phyloP scores from a whole-genome alignment of 2,329 filamentous ascomycete species.

The Graphilbum sp. region DNA sequence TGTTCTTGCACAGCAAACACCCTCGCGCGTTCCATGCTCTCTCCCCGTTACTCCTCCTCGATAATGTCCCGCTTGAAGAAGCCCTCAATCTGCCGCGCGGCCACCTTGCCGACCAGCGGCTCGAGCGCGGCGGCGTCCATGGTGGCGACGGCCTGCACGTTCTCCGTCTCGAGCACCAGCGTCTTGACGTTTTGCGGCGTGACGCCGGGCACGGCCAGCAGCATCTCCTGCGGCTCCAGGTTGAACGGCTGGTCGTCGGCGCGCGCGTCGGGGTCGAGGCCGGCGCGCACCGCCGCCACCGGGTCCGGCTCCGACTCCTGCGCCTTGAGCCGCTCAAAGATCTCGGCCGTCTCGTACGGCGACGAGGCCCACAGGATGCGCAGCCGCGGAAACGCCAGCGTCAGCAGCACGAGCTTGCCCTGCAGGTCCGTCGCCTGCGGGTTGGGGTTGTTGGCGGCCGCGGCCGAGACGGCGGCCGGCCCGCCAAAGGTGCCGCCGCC shows the following conservation, averaged over 20 bases:
- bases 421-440: slow-evolving; percentile 54
- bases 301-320: slow-evolving; percentile 84
- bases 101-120: slow-evolving; percentile 59
- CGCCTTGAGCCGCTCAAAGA: slow-evolving; percentile 86
- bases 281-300: slow-evolving; percentile 66
- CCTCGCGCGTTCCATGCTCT: not conserved
- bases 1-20: not conserved
- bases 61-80: slow-evolving; percentile 62
- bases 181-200: slow-evolving; percentile 61
- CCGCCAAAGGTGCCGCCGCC: slow-evolving; percentile 26
- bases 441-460: slow-evolving; percentile 37
- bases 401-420: slow-evolving; percentile 80
- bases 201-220: slow-evolving; percentile 69
- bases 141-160: slow-evolving; percentile 70
- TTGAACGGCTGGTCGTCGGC: slow-evolving; percentile 59
- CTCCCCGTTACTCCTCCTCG: slow-evolving; percentile 25
- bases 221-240: slow-evolving; percentile 77
- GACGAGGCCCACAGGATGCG: slow-evolving; percentile 88
- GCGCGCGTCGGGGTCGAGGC: slow-evolving; percentile 48
- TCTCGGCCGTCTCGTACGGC: slow-evolving; percentile 92
- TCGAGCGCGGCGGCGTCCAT: slow-evolving; percentile 60
- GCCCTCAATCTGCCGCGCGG: slow-evolving; percentile 55
- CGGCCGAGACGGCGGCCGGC: slow-evolving; percentile 13
- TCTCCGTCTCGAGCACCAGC: slow-evolving; percentile 57
- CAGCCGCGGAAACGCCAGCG: slow-evolving; percentile 75